Percentiles rank a stretch among this genome's conserved stretches.
Evolutionary conservation across 345 rosid species (phyloP).

Genomic region (Camelina sativa): DNA sequence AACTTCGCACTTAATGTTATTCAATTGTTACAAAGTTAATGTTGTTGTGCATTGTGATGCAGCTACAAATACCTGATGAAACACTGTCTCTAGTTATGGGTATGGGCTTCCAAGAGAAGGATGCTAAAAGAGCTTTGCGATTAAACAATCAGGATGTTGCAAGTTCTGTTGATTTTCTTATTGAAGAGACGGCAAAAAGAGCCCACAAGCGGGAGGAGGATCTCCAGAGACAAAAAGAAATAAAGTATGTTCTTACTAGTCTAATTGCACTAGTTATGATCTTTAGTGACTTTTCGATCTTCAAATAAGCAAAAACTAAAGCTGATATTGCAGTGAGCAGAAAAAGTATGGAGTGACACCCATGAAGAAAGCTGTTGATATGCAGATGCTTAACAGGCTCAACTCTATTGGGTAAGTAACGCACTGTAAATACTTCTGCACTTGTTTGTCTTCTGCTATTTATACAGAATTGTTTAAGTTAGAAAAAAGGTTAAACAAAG

Average conservation of each 20-base stretch:
- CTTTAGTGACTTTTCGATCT: neutral
- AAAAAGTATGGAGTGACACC: constrained; percentile 82
- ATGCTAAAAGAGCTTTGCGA: constrained; percentile 84
- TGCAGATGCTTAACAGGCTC: constrained; percentile 63
- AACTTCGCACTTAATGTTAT: constrained; percentile 2
- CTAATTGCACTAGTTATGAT: neutral
- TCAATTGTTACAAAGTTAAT: constrained; percentile 5
- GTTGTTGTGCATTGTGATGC: constrained; percentile 32
- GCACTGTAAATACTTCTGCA: neutral
- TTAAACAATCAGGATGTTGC: constrained; percentile 78
- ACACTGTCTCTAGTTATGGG: constrained; percentile 72
- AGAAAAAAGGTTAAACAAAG: neutral
- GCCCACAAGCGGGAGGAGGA: constrained; percentile 59
- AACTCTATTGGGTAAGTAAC: constrained; percentile 74
- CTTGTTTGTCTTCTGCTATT: constrained; percentile 7
- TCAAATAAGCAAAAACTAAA: no score
- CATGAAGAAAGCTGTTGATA: constrained; percentile 78
- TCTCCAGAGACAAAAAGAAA: constrained; percentile 58
- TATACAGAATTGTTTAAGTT: neutral
- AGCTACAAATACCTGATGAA: constrained; percentile 90
- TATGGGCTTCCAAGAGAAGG: constrained; percentile 80
- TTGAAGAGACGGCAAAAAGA: constrained; percentile 69
- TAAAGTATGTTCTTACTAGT: constrained; percentile 47
- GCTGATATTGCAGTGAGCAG: constrained; percentile 70
- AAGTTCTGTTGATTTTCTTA: constrained; percentile 77